Evolutionary conservation across 495 filamentous ascomycete genomes (phyloP).

Genomic region (Bathelium albidoporum): DNA sequence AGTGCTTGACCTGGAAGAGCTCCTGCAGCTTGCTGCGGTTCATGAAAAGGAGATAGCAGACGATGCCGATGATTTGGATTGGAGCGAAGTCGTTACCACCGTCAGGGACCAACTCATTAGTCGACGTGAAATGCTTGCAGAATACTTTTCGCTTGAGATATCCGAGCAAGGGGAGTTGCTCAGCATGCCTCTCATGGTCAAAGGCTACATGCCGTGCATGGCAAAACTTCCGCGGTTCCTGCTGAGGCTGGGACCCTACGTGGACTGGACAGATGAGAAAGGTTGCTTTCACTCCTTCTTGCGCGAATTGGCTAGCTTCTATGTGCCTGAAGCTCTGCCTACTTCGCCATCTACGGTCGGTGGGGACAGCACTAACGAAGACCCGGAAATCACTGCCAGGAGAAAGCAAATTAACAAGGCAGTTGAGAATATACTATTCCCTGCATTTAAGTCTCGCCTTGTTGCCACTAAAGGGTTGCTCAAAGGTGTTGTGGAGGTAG

Average conservation of each 20-base stretch:
- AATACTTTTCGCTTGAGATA: slow-evolving; percentile 87
- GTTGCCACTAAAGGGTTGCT: slow-evolving; percentile 75
- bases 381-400: slow-evolving; percentile 45
- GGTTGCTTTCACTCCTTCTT: slow-evolving; percentile 80
- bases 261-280: slow-evolving; percentile 78
- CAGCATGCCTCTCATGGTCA: slow-evolving; percentile 73
- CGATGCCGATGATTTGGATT: slow-evolving; percentile 50
- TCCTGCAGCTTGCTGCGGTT: slow-evolving; percentile 64
- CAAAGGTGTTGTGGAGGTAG: slow-evolving; percentile 75
- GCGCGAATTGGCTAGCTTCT: slow-evolving; percentile 80
- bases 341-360: slow-evolving; percentile 33
- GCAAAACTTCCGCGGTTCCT: slow-evolving; percentile 85
- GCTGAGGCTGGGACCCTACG: slow-evolving; percentile 75
- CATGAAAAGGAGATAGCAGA: slow-evolving; percentile 44
- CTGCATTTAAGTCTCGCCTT: slow-evolving; percentile 70
- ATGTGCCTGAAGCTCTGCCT: slow-evolving; percentile 78
- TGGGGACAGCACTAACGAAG: slow-evolving; percentile 28
- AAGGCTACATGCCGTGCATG: slow-evolving; percentile 75
- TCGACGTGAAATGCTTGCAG: slow-evolving; percentile 72
- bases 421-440: slow-evolving; percentile 66
- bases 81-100: slow-evolving; percentile 50
- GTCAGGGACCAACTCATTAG: slow-evolving; percentile 56
- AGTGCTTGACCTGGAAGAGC: slow-evolving; percentile 55
- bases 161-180: slow-evolving; percentile 65
- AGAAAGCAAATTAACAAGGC: slow-evolving; percentile 47